These are phyloP conservation scores for Helianthus annuus DNA, from an alignment of 129 eudicot species.

Conservation along the genomic window HanXRQr2.0-SUNRISE NC_035447.2:113494533-113495032, in stretches of 20 bases:
- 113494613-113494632: conserved; percentile 89
- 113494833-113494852: too few species aligned
- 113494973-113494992: too few species aligned
- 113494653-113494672: conserved; percentile 94
- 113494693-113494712: conserved; percentile 36
- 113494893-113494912: too few species aligned
- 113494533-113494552: conserved; percentile 55
- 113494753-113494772: background rate
- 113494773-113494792: background rate
- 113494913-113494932: too few species aligned
- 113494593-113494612: conserved; percentile 47
- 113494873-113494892: background rate
- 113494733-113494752: background rate
- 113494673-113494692: conserved; percentile 29
- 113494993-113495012: too few species aligned
- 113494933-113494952: too few species aligned
- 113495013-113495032: too few species aligned
- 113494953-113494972: too few species aligned
- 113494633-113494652: conserved; percentile 74
- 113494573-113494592: conserved; percentile 46
- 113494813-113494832: background rate
- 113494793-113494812: background rate
- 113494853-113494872: background rate
- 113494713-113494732: too few species aligned
- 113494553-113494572: conserved; percentile 27